Conservation (phyloP, 768 basidiomycete species). For the Macrolepiota albuminosa region DNA sequence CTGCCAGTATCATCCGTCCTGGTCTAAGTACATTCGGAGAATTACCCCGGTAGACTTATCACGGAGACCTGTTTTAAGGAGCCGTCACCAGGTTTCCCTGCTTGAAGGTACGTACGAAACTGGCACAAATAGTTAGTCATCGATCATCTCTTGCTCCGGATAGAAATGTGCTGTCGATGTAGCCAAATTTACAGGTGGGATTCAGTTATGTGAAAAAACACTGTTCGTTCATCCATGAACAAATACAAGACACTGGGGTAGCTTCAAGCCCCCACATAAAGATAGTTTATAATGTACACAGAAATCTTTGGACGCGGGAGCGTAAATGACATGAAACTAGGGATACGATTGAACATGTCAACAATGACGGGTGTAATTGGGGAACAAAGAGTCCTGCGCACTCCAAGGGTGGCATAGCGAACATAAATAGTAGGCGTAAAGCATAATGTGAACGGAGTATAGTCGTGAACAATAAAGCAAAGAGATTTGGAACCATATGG, state of each 20-base stretch:
- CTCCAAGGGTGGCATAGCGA: slow-evolving; percentile 16
- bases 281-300: slow-evolving; percentile 18
- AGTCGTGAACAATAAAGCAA: slow-evolving; percentile 12
- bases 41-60: too few species aligned
- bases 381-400: slow-evolving; percentile 11
- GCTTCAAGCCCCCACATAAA: slow-evolving; percentile 28
- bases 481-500: not conserved
- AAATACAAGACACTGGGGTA: slow-evolving; percentile 24
- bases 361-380: slow-evolving; percentile 2
- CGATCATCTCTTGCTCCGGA: too few species aligned
- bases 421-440: slow-evolving; percentile 17
- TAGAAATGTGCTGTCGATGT: too few species aligned
- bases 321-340: not conserved
- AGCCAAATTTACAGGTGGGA: not conserved
- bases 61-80: too few species aligned
- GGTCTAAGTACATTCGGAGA: too few species aligned
- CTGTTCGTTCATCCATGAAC: slow-evolving; percentile 19
- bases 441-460: slow-evolving; percentile 17
- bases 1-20: too few species aligned
- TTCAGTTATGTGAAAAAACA: not conserved
- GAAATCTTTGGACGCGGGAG: slow-evolving; percentile 7
- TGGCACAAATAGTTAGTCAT: too few species aligned
- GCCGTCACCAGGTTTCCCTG: too few species aligned
- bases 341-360: slow-evolving; percentile 5
- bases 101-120: too few species aligned